These are phyloP conservation scores for Neckera pumila DNA, from an alignment of 225 moss, liverwort and hornwort genomes.

Conservation along the genomic window DNA sequence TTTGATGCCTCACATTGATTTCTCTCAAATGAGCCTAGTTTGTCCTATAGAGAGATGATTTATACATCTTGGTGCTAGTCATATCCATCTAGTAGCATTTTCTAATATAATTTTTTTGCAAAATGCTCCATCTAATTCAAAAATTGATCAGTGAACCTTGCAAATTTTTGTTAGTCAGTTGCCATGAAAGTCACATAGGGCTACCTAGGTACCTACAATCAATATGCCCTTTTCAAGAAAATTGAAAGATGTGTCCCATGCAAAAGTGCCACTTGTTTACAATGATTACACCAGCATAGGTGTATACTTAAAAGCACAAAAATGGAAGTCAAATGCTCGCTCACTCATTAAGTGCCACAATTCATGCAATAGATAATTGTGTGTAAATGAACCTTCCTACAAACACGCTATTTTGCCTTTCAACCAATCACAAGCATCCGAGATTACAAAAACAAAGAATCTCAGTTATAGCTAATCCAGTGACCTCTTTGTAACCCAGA, in stretches of 20 bases:
- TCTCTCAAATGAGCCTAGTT: not conserved
- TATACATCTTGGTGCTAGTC: not conserved
- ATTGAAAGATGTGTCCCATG: not conserved
- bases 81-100: not conserved
- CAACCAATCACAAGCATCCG: too few relatives aligned
- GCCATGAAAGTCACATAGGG: accelerated
- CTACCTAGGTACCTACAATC: not conserved
- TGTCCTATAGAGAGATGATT: not conserved
- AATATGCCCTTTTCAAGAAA: not conserved
- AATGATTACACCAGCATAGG: not conserved
- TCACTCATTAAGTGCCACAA: not conserved
- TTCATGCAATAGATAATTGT: too few relatives aligned
- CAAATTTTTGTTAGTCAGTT: accelerated
- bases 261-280: not conserved
- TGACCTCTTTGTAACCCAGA: too few relatives aligned
- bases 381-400: too few relatives aligned
- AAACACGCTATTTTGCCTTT: too few relatives aligned
- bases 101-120: accelerated
- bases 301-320: not conserved
- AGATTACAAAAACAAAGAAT: too few relatives aligned
- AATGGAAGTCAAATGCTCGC: accelerated
- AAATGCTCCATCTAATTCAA: not conserved
- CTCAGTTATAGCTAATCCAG: too few relatives aligned
- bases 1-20: not conserved
- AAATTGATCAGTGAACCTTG: not conserved